Base-by-base conservation (phyloP, 78 protist genomes). In the Dictyostelium firmibasis region DNA sequence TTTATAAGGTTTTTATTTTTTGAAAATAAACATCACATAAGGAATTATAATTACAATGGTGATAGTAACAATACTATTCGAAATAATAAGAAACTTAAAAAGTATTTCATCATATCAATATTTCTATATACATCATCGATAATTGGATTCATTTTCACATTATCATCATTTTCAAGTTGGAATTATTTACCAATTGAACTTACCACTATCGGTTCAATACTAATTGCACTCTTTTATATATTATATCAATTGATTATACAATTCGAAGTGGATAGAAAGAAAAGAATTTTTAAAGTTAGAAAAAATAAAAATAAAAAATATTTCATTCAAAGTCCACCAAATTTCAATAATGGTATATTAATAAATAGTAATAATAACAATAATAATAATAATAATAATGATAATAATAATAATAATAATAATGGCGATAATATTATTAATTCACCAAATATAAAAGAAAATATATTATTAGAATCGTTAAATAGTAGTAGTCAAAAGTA, bases 151-250 rank as follows among this genome's bases (percentile, higher is more conserved):
- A 16, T 38, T 18, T 57, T 89, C 18, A 35, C 69, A 2, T 1
- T 89, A 7, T 18, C 78, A n/a, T 43, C 94, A 10, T 43, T 81
- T 41, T 81, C 88, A 47, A 53, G 86, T 35, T 89, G 94, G 87
- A 50, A 78, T 25, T 89, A 81, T 89, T 14, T 89, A 23, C 23
- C 64, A 10, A 79, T 89, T 20, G 47, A 44, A 18, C 10, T 81
- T n/a, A 60, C 78, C 9, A 23, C 82, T 5, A 23, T 84, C 0
- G 11, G 11, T 16, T 60, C 43, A 60, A 25, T 60, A 1, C 5
- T 27, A 27, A 41, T 84, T 14, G 25, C 25, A 18, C 3, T 67
- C 38, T 31, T 23, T 11, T 41, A 2, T 33, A 84, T 47, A 35
- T 41, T 67, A 6, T 27, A 60, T 38, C 57, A 67, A 27, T 67